These are phyloP conservation scores for Lichina pygmaea DNA, from an alignment of 495 filamentous ascomycete species.

Conservation along the genomic window DNA sequence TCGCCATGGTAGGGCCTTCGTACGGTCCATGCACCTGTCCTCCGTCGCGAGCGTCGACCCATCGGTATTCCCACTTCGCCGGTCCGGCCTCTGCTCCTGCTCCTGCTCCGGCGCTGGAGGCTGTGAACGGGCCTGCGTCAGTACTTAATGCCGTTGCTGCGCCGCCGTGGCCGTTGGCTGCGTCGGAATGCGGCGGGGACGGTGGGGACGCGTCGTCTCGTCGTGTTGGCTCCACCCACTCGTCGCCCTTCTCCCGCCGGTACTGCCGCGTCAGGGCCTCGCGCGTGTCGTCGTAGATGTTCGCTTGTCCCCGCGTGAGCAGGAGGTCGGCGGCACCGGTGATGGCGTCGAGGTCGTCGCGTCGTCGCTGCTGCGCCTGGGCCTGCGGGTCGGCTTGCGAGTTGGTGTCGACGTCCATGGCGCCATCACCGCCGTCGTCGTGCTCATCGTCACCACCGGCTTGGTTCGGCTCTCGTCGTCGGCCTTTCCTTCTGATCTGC, in stretches of 20 bases:
- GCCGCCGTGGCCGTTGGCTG: constrained; percentile 3
- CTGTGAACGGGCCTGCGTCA: too few relatives aligned
- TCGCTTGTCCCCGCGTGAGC: constrained; percentile 48
- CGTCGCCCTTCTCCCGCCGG: constrained; percentile 63
- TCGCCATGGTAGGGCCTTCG: constrained; percentile 55
- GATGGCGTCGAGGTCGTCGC: constrained; percentile 48
- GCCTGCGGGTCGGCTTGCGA: constrained; percentile 23
- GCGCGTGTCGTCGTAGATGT: constrained; percentile 77
- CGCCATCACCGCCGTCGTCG: constrained; percentile 19
- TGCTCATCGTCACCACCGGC: too few relatives aligned
- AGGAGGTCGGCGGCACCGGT: constrained; percentile 75
- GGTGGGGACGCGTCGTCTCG: background rate
- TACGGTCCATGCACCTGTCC: constrained; percentile 65
- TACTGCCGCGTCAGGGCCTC: constrained; percentile 66
- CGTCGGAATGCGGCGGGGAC: background rate
- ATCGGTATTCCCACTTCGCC: constrained; percentile 70
- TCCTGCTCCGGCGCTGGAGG: constrained; percentile 2
- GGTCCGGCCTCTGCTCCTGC: constrained; percentile 5
- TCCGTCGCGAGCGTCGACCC: constrained; percentile 70
- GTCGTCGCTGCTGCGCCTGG: constrained; percentile 38
- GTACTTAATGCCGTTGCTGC: constrained; percentile 2
- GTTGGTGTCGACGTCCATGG: constrained; percentile 41
- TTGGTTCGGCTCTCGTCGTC: constrained; percentile 7
- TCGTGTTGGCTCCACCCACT: constrained; percentile 43
- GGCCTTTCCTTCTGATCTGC: constrained; percentile 29